Evolutionary conservation across 306 rosid species (phyloP).

Genomic region (Cicer yamashitae): DNA sequence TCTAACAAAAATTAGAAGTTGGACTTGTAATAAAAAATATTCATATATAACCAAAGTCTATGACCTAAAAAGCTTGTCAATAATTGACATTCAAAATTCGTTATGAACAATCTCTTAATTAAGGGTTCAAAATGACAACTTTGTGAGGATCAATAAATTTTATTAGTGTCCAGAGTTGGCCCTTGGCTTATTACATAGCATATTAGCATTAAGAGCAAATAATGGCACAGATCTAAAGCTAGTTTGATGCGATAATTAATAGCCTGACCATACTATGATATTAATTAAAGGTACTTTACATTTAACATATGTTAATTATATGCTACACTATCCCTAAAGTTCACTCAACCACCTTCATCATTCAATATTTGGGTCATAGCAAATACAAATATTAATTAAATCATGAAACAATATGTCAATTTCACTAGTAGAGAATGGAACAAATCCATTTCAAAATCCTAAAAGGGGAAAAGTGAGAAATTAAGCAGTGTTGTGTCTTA

Average conservation of each 20-base stretch:
- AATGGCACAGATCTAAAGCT: constrained; percentile 11
- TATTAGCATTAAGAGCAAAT: constrained; percentile 8
- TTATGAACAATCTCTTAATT: constrained; percentile 2
- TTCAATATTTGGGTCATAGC: constrained; percentile 7
- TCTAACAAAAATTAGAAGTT: background rate
- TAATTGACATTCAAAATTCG: background rate
- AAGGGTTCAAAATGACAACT: background rate
- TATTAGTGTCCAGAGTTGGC: background rate
- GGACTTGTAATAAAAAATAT: background rate
- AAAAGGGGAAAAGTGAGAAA: constrained; percentile 9
- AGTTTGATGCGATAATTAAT: constrained; percentile 9
- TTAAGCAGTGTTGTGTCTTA: background rate
- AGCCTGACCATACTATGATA: constrained; percentile 23
- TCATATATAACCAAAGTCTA: background rate
- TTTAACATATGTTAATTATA: background rate
- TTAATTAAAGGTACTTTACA: background rate
- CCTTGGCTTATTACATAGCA: background rate
- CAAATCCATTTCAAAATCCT: constrained; percentile 50
- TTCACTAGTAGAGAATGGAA: constrained; percentile 17
- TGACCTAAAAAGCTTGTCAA: background rate
- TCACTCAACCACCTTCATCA: constrained; percentile 10
- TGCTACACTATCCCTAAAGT: constrained; percentile 3
- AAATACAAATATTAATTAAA: constrained; percentile 2
- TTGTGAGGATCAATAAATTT: constrained; percentile 3
- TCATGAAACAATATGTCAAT: background rate